Conservation (phyloP, 768 basidiomycete species). For the Mrakia gelida region DNA sequence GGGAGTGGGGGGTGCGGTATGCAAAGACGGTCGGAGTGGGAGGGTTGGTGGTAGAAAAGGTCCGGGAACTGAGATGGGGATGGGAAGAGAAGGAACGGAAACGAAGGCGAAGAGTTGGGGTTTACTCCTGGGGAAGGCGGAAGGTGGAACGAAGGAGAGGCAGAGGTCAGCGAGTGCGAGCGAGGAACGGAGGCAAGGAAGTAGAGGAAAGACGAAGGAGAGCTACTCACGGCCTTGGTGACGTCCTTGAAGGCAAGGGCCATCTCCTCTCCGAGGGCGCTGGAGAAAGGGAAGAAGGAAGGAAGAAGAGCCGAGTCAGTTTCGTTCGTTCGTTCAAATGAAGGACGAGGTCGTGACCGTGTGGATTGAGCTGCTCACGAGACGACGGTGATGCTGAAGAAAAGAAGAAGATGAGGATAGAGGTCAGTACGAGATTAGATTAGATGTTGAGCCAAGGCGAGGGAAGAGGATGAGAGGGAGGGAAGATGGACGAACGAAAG, state of each 20-base stretch:
- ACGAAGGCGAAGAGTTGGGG: neutral
- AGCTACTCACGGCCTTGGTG: conserved; percentile 23
- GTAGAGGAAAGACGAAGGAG: neutral
- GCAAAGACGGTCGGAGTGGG: conserved; percentile 3
- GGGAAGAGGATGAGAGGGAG: neutral
- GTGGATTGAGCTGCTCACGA: neutral
- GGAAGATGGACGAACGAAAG: neutral
- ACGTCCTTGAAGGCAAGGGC: conserved; percentile 33
- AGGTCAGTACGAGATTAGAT: neutral
- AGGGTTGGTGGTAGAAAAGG: neutral
- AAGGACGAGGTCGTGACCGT: too few species aligned
- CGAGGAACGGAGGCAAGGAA: neutral
- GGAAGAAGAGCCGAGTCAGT: conserved; percentile 13
- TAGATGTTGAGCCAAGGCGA: neutral
- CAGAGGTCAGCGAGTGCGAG: neutral
- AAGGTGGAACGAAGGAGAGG: neutral
- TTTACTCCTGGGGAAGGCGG: neutral
- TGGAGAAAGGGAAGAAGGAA: conserved; percentile 5
- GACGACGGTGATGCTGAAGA: neutral
- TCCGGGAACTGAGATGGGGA: neutral
- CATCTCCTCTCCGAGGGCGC: conserved; percentile 34
- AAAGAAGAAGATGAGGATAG: neutral
- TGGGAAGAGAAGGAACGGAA: neutral
- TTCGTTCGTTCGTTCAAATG: neutral
- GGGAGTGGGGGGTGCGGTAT: neutral